Base-by-base conservation (phyloP, 805 yeast genomes). In the Candida sakaeoensis region DNA sequence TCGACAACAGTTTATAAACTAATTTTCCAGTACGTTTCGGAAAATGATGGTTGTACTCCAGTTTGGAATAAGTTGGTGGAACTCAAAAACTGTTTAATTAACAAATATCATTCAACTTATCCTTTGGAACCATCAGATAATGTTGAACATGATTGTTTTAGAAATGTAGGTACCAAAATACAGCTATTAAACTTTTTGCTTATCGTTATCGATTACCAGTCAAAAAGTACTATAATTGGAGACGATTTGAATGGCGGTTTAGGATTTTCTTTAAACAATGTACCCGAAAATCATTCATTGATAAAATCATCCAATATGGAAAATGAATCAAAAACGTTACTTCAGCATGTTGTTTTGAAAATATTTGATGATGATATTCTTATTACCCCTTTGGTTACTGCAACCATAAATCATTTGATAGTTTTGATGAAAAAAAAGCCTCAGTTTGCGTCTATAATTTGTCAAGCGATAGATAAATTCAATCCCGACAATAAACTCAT, bases 101-200 rank as follows among this genome's bases (percentile, higher is more conserved):
- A 68, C 8, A 72, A 78, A 42, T 86, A 87, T 79, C 75, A 71
- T 16, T 57, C 77, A 3, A 62, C 54, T 3, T 79, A 69, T 49
- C 88, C 87, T 3, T 66, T 79, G 40, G 57, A 63, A 15, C 60
- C 70, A 12, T 60, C 69, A 14, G 77, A 70, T 39, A 65, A 68
- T 41, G 63, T 61, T 16, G 85, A 76, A 44, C 66, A 69, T 26
- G 80, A 77, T 48, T 50, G 60, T 22, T 52, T 65, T 25, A 72
- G 80, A 55, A 73, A 79, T 34, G 59, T 79, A 27, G 79, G 83
- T 10, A 65, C 80, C 34, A 79, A 76, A 57, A 62, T 85, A n/a
- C 81, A 90, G 21, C 68, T 83, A n/a, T 65, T 82, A 38, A 86
- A 84, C 59, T 79, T 90, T 43, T 75, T 87, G 8, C 78, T 60